Percentiles rank a stretch among this genome's conserved stretches.
Evolutionary conservation across 1,284 basidiomycete species (phyloP).

Genomic region (Fistulinella cinereoalba): DNA sequence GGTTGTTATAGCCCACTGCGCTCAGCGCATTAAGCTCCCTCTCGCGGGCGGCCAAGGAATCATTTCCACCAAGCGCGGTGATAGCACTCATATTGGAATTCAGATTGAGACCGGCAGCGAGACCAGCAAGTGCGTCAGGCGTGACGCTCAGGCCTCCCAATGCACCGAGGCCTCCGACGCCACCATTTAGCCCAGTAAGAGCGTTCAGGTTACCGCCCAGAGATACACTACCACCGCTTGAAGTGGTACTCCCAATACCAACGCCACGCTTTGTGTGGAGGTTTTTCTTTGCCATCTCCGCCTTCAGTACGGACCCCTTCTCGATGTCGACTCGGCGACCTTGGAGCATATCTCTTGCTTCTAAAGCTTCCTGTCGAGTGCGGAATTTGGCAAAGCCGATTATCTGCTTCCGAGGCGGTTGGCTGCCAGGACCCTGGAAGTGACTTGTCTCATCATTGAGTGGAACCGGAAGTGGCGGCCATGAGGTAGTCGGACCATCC

Average conservation of each 20-base stretch:
- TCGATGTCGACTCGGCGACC: constrained; percentile 93
- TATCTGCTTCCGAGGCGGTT: constrained; percentile 86
- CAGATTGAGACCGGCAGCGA: constrained; percentile 31
- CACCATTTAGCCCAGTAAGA: constrained; percentile 29
- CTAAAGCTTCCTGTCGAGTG: constrained; percentile 82
- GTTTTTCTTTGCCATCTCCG: constrained; percentile 99
- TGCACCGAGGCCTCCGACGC: constrained; percentile 21
- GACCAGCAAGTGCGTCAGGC: constrained; percentile 30
- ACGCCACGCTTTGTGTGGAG: constrained; percentile 90
- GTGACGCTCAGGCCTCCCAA: constrained; percentile 36
- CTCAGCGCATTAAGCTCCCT: constrained; percentile 46
- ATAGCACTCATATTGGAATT: constrained; percentile 28
- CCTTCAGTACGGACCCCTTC: constrained; percentile 91
- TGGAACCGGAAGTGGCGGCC: constrained; percentile 48
- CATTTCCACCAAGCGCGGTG: constrained; percentile 21
- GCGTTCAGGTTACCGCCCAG: constrained; percentile 25
- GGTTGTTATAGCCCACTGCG: constrained; percentile 46
- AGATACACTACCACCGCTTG: constrained; percentile 22
- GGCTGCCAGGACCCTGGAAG: constrained; percentile 34
- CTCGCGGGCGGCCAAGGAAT: constrained; percentile 44
- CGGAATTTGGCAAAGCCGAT: constrained; percentile 98
- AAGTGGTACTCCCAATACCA: constrained; percentile 40
- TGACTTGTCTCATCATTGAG: constrained; percentile 39
- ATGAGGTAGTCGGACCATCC: constrained; percentile 65
- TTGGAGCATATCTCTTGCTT: constrained; percentile 87